Percentiles rank a stretch among this genome's conserved stretches.
phyloP scores from a whole-genome alignment of 768 basidiomycete species.

The Galerina marginata region DNA sequence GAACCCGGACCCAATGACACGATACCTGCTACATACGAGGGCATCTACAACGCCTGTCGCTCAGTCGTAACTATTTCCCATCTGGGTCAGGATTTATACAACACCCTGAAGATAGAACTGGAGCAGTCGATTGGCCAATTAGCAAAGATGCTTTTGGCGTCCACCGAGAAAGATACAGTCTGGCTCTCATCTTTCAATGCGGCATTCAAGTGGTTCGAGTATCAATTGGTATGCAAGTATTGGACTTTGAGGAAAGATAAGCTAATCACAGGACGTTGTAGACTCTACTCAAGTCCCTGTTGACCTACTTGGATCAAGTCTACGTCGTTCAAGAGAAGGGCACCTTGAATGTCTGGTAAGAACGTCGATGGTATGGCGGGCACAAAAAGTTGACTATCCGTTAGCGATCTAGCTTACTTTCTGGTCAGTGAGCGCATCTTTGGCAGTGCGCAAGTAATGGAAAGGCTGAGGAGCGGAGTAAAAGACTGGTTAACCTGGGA shows the following conservation, averaged over 20 bases:
- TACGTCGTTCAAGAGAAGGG: slow-evolving; percentile 54
- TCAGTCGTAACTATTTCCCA: slow-evolving; percentile 55
- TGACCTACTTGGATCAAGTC: slow-evolving; percentile 75
- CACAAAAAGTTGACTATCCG: slow-evolving; percentile 18
- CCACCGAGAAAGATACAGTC: slow-evolving; percentile 39
- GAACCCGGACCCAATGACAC: slow-evolving; percentile 28
- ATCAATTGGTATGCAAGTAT: slow-evolving; percentile 57
- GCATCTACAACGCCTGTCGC: slow-evolving; percentile 62
- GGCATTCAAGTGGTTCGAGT: slow-evolving; percentile 67
- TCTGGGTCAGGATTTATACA: slow-evolving; percentile 63
- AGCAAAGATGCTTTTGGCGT: slow-evolving; percentile 39
- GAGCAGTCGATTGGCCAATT: slow-evolving; percentile 56
- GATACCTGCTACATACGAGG: slow-evolving; percentile 58
- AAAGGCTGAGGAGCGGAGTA: slow-evolving; percentile 50
- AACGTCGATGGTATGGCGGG: neutral
- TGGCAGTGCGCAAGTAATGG: slow-evolving; percentile 46
- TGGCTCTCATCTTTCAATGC: slow-evolving; percentile 68
- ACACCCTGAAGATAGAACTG: slow-evolving; percentile 61
- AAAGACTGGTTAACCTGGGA: slow-evolving; percentile 60
- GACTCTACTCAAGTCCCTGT: slow-evolving; percentile 63
- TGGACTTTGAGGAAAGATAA: neutral
- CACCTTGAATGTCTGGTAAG: slow-evolving; percentile 52
- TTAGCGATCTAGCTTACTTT: slow-evolving; percentile 62
- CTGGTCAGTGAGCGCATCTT: slow-evolving; percentile 59
- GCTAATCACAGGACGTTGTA: slow-evolving; percentile 27